Evolutionary conservation across 345 rosid genomes (phyloP), one percentile per base, ranked within the genome.

Genomic region (Zanthoxylum bungeanum): DNA sequence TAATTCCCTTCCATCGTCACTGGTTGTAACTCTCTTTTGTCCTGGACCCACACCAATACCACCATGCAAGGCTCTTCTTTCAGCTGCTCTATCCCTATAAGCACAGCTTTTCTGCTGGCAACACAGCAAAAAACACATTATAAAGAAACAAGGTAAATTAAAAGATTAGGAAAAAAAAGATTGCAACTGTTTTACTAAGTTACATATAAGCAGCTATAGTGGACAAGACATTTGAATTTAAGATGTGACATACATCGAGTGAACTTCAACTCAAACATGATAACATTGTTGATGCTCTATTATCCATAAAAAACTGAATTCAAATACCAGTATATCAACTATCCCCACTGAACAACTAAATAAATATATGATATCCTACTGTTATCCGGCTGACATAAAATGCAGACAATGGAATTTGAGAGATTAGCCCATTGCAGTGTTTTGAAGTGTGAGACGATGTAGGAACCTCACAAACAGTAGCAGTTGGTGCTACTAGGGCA

Each of bases 51-150:
- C 72, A 60, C 98, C 94, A 73, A 80, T 89, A 60, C 97, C 89
- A 39, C 91, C 87, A 74, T 90, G 91, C 86, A 91, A 74, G 75
- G 50, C 79, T 87, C 98, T 88, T 78, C 98, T 87, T 73, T 91
- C 98, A 1, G 93, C 93, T 27, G 96, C 98, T 87, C 97, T 88
- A 75, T 93, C 98, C 77, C 96, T 85, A 62, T 91, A 93, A 60
- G 72, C 73, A 61, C 66, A 80, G 68, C 77, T 74, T 77, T 40
- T 70, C 57, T 69, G 75, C 92, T 87, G 80, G 60, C 64, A 82
- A 76, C 50, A 36, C 59, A 46, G 8, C 66, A 79, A 30, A 59
- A 56, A 69, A 66, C 21, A 57, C 7, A 28, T 66, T 28, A 60
- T 6, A 4, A 69, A 16, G 64, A 36, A 66, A 16, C 30, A 33